These are phyloP conservation scores for Dalechampia spathulata DNA, from an alignment of 441 rosid species.

Conservation along the genomic window DNA sequence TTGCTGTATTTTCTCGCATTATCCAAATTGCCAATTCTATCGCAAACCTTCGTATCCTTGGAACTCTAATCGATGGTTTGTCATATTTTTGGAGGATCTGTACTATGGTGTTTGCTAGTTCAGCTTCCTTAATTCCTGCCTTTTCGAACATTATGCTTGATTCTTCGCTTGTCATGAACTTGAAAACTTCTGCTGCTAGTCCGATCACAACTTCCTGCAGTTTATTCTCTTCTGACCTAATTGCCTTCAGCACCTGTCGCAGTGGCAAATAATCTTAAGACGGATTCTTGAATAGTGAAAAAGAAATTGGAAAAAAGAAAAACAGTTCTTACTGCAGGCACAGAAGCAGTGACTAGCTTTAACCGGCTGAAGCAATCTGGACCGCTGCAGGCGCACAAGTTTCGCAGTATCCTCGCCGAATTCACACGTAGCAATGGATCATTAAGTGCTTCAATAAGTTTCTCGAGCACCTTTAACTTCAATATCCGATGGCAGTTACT, in stretches of 20 bases:
- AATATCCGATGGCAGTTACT: constrained; percentile 61
- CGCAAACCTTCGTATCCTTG: constrained; percentile 70
- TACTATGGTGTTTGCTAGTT: constrained; percentile 40
- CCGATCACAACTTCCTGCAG: constrained; percentile 91
- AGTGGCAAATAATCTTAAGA: background rate
- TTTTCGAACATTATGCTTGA: constrained; percentile 30
- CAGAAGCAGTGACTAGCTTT: constrained; percentile 44
- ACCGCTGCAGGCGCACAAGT: constrained; percentile 52
- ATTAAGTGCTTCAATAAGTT: constrained; percentile 49
- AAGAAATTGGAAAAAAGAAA: background rate
- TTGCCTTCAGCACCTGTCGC: constrained; percentile 59
- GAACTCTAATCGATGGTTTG: constrained; percentile 60
- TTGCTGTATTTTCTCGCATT: constrained; percentile 46
- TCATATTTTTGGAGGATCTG: constrained; percentile 45
- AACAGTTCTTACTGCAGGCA: constrained; percentile 60
- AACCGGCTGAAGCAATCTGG: constrained; percentile 40
- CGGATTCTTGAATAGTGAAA: background rate
- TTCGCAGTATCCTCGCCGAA: constrained; percentile 74
- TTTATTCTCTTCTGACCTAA: constrained; percentile 48
- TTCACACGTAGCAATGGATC: constrained; percentile 45
- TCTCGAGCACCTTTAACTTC: constrained; percentile 38
- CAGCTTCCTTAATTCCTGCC: constrained; percentile 42
- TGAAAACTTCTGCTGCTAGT: constrained; percentile 64
- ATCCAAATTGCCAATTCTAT: constrained; percentile 81
- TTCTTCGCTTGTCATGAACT: constrained; percentile 48